Percentiles rank a stretch among this genome's conserved stretches.
These are phyloP conservation scores for Fusarium verticillioides DNA, from an alignment of 2,329 filamentous ascomycete species.

Conservation along the genomic window DNA sequence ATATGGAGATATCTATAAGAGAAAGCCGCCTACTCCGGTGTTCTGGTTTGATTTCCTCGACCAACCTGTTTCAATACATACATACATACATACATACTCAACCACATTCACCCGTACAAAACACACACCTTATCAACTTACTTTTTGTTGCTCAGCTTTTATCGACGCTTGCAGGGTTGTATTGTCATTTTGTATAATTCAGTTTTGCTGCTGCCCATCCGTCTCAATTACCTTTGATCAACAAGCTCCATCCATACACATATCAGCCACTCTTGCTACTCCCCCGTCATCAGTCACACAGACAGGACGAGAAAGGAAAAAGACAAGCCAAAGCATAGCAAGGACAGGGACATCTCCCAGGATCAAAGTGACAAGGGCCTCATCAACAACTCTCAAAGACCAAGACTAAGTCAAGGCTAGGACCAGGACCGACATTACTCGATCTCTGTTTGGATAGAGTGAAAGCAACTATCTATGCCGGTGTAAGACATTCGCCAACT, in stretches of 20 bases:
- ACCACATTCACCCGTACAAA: neutral
- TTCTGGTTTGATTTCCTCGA: constrained; percentile 34
- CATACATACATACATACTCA: neutral
- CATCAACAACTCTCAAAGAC: constrained; percentile 13
- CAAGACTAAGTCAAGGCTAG: constrained; percentile 8
- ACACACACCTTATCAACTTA: neutral
- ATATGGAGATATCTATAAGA: constrained; percentile 30
- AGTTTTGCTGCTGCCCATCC: constrained; percentile 2
- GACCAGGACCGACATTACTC: constrained; percentile 20
- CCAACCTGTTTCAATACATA: constrained; percentile 9
- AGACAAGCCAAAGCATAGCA: constrained; percentile 27
- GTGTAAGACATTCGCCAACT: constrained; percentile 44
- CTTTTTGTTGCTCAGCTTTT: constrained; percentile 9
- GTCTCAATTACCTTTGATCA: constrained; percentile 20
- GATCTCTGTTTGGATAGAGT: constrained; percentile 12
- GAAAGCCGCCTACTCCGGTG: constrained; percentile 43
- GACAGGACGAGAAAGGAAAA: constrained; percentile 31
- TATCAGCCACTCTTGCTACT: constrained; percentile 27
- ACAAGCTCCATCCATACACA: constrained; percentile 20
- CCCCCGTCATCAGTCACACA: constrained; percentile 33
- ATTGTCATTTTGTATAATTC: constrained; percentile 6
- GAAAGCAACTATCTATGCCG: constrained; percentile 21
- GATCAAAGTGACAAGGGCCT: constrained; percentile 20
- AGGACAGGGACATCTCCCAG: constrained; percentile 24
- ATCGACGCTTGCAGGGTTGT: constrained; percentile 10